Conservation (phyloP, 2,329 filamentous ascomycete genomes). For the Emergomyces africanus region DNA sequence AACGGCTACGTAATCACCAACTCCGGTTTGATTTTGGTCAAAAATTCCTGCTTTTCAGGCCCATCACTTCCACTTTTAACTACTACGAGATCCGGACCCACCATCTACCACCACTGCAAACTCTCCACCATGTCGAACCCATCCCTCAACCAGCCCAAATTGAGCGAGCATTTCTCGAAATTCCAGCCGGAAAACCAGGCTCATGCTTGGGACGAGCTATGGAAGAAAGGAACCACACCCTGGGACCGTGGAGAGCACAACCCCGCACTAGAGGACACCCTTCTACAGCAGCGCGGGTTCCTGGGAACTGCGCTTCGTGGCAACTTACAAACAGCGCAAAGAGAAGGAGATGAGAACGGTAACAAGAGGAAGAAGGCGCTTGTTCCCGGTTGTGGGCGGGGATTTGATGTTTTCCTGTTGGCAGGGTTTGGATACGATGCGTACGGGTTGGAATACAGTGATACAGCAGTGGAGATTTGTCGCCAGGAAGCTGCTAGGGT, state of each 20-base stretch:
- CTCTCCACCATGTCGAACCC: constrained; percentile 1
- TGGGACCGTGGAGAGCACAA: constrained; percentile 50
- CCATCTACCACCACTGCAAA: not conserved
- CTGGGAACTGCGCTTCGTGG: constrained; percentile 24
- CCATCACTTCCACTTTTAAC: not conserved
- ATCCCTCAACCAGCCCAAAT: constrained; percentile 4
- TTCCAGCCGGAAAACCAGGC: constrained; percentile 30
- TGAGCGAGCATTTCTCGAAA: constrained; percentile 29
- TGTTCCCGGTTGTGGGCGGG: constrained; percentile 70
- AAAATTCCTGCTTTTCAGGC: not conserved
- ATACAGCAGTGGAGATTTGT: constrained; percentile 32
- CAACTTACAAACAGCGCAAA: constrained; percentile 5
- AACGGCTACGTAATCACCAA: not conserved
- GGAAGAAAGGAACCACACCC: constrained; percentile 41
- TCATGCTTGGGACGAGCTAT: constrained; percentile 44
- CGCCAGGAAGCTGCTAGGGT: constrained; percentile 23
- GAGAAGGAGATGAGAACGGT: constrained; percentile 9
- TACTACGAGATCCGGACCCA: not conserved
- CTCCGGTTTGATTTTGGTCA: not conserved
- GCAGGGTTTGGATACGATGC: constrained; percentile 64
- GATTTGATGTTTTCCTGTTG: constrained; percentile 68
- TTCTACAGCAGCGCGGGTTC: constrained; percentile 27
- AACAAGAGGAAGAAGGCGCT: constrained; percentile 44
- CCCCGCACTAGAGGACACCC: constrained; percentile 44
- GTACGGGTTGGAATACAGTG: constrained; percentile 58